Evolutionary conservation across 1,284 basidiomycete species (phyloP).

Genomic region (Vanrija sp.): DNA sequence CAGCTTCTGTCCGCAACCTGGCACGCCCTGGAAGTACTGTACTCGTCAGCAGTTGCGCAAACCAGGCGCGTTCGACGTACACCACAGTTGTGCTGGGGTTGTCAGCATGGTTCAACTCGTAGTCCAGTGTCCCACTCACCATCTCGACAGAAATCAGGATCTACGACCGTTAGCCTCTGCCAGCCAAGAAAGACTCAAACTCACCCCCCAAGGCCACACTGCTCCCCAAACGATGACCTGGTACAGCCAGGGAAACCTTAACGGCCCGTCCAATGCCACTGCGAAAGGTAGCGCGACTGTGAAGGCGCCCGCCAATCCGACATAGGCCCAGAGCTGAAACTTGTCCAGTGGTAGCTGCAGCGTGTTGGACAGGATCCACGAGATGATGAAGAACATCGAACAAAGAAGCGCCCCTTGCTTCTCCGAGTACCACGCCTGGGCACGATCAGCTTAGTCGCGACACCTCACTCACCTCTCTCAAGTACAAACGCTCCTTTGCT

Average conservation of each 20-base stretch:
- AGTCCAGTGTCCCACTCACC: no score
- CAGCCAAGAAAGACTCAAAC: no score
- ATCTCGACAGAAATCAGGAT: no score
- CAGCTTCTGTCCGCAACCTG: neutral
- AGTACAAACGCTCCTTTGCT: constrained; percentile 38
- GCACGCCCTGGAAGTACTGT: no score
- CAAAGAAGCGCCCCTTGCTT: constrained; percentile 35
- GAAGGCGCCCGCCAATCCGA: constrained; percentile 31
- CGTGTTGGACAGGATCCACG: constrained; percentile 34
- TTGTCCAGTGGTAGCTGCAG: constrained; percentile 19
- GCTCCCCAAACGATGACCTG: neutral
- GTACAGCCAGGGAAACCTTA: neutral
- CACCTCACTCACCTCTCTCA: constrained; percentile 36
- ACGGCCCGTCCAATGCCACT: constrained; percentile 27
- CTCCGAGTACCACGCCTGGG: constrained; percentile 36
- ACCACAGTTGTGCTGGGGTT: no score
- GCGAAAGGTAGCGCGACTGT: constrained; percentile 32
- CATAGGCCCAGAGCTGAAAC: constrained; percentile 31
- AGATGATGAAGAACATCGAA: constrained; percentile 34
- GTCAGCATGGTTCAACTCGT: no score
- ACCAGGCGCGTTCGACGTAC: no score
- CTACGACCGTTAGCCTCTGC: no score
- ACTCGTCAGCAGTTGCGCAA: no score
- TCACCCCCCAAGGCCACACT: constrained; percentile 1
- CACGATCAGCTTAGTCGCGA: neutral